A percentile compares a stretch with the other conserved stretches of the same genome.
These are phyloP conservation scores for Pseudoneurospora amorphoporcata DNA, from an alignment of 495 filamentous ascomycete species.

Conservation along the genomic window DNA sequence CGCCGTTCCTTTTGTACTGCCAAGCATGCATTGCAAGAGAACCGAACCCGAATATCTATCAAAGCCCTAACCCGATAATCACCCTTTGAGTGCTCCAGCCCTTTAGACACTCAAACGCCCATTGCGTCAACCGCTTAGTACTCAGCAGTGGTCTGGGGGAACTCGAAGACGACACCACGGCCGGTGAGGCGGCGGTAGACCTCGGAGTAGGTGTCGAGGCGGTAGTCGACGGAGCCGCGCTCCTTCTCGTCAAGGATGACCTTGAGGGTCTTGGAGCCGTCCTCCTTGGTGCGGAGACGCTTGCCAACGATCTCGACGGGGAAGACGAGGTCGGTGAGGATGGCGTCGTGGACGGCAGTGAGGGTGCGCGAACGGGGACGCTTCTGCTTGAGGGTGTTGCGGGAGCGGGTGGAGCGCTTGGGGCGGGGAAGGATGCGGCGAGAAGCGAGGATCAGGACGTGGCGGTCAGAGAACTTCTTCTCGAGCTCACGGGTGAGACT, in stretches of 20 bases:
- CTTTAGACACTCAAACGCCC: conserved; percentile 13
- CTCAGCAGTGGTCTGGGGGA: conserved; percentile 71
- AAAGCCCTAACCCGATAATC: conserved; percentile 19
- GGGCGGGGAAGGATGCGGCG: conserved; percentile 97
- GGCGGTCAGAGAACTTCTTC: conserved; percentile 99
- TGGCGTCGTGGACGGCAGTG: conserved; percentile 93
- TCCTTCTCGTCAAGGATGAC: conserved; percentile 99
- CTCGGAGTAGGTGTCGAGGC: conserved; percentile 97
- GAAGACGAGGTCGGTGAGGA: conserved; percentile 93
- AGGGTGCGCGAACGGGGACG: conserved; percentile 93
- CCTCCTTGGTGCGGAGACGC: conserved; percentile 91
- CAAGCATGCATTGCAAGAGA: conserved; percentile 20
- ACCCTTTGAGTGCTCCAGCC: conserved; percentile 9
- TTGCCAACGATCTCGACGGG: conserved; percentile 99
- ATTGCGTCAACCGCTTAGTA: conserved; percentile 48
- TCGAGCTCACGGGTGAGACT: conserved; percentile 99
- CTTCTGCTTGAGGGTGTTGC: conserved; percentile 93
- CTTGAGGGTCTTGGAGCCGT: conserved; percentile 95
- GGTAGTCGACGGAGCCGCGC: conserved; percentile 94
- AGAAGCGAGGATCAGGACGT: conserved; percentile 96
- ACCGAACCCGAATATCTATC: conserved; percentile 20
- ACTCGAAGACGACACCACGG: conserved; percentile 91
- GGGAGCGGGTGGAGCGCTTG: conserved; percentile 89
- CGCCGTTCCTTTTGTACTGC: conserved; percentile 28
- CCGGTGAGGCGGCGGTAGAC: conserved; percentile 95